A percentile compares a stretch with the other conserved stretches of the same genome.
Conservation (phyloP, 2,329 filamentous ascomycete species). For the Xylaria sp. region DNA sequence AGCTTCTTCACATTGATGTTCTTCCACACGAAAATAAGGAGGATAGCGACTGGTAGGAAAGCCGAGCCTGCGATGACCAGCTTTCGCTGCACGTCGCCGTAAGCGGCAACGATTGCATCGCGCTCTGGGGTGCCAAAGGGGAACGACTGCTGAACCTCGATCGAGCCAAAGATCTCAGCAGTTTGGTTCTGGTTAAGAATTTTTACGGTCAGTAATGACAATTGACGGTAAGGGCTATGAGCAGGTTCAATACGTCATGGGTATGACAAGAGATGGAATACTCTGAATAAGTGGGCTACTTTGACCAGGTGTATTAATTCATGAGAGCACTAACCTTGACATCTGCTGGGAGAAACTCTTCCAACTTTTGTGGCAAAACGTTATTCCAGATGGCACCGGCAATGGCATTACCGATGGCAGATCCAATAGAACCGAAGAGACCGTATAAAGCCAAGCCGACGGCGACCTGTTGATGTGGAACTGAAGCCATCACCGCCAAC, state of each 20-base stretch:
- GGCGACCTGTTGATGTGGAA: constrained; percentile 19
- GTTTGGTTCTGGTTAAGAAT: not conserved
- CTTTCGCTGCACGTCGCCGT: constrained; percentile 25
- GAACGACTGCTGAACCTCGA: constrained; percentile 14
- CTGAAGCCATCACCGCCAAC: constrained; percentile 20
- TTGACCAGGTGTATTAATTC: not conserved
- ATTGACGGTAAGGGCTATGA: not conserved
- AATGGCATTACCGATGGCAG: constrained; percentile 20
- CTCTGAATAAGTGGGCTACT: not conserved
- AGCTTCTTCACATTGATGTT: constrained; percentile 22
- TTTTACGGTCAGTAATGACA: not conserved
- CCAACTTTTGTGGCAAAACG: constrained; percentile 1
- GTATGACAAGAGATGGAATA: not conserved
- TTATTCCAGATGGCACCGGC: constrained; percentile 25
- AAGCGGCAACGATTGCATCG: constrained; percentile 20
- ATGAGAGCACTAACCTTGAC: constrained; percentile 13
- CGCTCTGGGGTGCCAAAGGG: constrained; percentile 20
- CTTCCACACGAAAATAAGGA: constrained; percentile 21
- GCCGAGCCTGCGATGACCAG: constrained; percentile 18
- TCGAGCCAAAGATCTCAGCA: constrained; percentile 21
- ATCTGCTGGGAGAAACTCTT: constrained; percentile 16
- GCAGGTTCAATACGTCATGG: not conserved
- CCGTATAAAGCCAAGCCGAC: constrained; percentile 20
- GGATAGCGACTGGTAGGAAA: constrained; percentile 16
- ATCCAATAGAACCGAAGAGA: constrained; percentile 22